Conservation (phyloP, 371 early-diverging fungal genomes). For the Mucor racemosus region DNA sequence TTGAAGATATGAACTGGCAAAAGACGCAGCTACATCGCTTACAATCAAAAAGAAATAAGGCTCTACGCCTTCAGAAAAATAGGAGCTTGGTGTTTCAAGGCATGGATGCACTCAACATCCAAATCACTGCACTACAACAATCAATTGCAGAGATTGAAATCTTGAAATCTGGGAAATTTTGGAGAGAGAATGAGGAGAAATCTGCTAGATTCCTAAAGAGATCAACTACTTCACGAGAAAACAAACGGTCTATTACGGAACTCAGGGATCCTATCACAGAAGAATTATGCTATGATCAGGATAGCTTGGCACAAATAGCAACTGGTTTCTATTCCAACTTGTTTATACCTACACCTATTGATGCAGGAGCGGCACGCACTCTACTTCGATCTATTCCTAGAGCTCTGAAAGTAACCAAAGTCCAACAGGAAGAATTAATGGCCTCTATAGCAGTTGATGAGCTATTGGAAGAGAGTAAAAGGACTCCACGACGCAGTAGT, state of each 20-base stretch:
- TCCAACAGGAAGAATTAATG: background rate
- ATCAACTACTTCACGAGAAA: background rate
- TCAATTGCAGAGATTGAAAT: background rate
- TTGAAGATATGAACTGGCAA: background rate
- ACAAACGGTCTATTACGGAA: background rate
- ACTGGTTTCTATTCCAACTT: background rate
- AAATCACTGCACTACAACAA: background rate
- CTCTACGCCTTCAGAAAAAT: background rate
- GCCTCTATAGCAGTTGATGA: background rate
- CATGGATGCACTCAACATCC: background rate
- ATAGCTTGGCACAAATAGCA: background rate
- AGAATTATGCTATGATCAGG: background rate
- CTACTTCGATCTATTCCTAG: background rate
- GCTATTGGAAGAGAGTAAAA: background rate
- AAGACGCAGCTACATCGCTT: background rate
- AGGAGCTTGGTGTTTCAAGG: background rate
- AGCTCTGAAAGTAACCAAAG: too few species aligned
- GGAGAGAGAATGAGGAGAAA: background rate
- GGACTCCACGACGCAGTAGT: background rate
- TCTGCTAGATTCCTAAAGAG: background rate
- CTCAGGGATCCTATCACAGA: background rate
- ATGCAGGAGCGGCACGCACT: background rate
- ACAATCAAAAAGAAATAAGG: background rate
- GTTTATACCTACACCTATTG: background rate
- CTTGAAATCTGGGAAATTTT: background rate